Percentiles rank a stretch among this genome's conserved stretches.
Evolutionary conservation across 2,329 filamentous ascomycete genomes (phyloP).

Genomic region (Colletotrichum cereale): DNA sequence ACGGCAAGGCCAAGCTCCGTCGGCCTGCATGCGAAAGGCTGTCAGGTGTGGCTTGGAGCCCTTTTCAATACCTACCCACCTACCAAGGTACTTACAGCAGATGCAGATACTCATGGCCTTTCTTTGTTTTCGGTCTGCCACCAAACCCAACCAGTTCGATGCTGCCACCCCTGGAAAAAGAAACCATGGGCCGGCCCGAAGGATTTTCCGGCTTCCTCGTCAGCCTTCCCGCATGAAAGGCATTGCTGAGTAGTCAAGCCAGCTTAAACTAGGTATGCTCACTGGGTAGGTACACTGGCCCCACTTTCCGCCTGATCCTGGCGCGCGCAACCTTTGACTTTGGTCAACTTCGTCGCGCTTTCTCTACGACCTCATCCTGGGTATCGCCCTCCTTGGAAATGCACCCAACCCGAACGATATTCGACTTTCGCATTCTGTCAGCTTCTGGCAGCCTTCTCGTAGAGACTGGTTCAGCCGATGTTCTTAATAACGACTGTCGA

Average conservation of each 20-base stretch:
- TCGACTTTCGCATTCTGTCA: not conserved
- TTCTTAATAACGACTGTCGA: not conserved
- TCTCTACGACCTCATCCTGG: slow-evolving; percentile 35
- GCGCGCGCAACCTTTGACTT: slow-evolving; percentile 24
- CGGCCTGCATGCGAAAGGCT: no score
- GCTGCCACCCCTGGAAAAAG: slow-evolving; percentile 7
- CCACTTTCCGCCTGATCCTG: slow-evolving; percentile 38
- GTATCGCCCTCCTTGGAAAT: not conserved
- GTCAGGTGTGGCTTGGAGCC: not conserved
- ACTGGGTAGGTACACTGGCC: slow-evolving; percentile 24
- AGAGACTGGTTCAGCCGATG: not conserved
- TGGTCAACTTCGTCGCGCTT: slow-evolving; percentile 39
- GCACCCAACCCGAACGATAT: slow-evolving; percentile 8
- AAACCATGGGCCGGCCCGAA: slow-evolving; percentile 30
- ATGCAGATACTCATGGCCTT: not conserved
- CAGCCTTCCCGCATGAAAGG: slow-evolving; percentile 25
- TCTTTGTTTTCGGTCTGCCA: not conserved
- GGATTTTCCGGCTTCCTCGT: slow-evolving; percentile 17
- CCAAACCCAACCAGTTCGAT: not conserved
- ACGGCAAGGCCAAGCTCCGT: not conserved
- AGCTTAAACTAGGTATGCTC: slow-evolving; percentile 23
- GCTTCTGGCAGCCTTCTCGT: not conserved
- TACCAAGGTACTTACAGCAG: not conserved
- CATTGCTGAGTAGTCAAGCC: slow-evolving; percentile 10
- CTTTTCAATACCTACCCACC: not conserved